Base-by-base conservation (phyloP, 1,284 basidiomycete genomes). In the Flammula alnicola region DNA sequence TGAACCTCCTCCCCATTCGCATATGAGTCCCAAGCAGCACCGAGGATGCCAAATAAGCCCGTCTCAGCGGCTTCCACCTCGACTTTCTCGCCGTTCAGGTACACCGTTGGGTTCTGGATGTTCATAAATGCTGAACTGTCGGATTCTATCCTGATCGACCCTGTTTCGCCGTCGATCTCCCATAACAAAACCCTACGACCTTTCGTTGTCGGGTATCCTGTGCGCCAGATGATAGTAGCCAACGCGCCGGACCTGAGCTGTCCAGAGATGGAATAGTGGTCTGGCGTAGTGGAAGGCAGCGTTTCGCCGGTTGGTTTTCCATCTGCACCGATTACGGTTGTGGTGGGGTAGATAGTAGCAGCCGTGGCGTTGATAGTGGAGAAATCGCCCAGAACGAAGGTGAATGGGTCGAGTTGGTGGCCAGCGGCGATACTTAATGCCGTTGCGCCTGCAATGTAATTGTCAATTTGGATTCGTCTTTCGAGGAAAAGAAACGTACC, bases 161-260 rank as follows among this genome's bases (percentile, higher is more conserved):
- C 69, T 1, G 66, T 62, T 36, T 73, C 71, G 9, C 71, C 71
- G 35, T 73, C 67, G 38, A 74, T 71, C 38, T 61, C 55, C 70
- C 71, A 73, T 1, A 62, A 16, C 32, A 70, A 62, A 2, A 44
- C 50, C 27, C 51, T 54, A 16, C 60, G 50, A 12, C 62, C 63
- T 20, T 57, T 60, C 4, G 57, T 58, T 12, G 50, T 51, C 23
- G 46, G 44, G 23, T 61, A 54, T 5, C 70, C 69, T 0, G 49
- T 53, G 12, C 67, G 62, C 55, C 62, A 65, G 12, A 60, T 54
- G 7, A 69, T 45, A 39, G 54, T 68, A 14, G 58, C 62, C 1
- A 53, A 35, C 4, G 62, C 60, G 4, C 71, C 70, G 12, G 55
- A 55, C 22, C 51, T 55, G 30, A 72, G 58, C 3, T 55, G 40